Evolutionary conservation across 371 early-diverging fungal genomes (phyloP).

Genomic region (Capillidium heterosporum): DNA sequence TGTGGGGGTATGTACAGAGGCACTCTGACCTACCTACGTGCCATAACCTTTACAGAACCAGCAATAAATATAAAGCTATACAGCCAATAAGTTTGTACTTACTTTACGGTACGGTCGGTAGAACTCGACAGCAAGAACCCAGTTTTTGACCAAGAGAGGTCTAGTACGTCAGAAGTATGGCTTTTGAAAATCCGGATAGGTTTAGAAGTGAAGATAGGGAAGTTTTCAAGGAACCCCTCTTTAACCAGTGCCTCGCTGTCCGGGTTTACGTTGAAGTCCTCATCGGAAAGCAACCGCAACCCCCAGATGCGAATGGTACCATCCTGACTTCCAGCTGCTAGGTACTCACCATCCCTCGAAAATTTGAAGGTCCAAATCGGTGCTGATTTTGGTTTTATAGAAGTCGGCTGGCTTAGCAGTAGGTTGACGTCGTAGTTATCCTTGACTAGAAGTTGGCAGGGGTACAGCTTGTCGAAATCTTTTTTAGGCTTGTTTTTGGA

Average conservation of each 20-base stretch:
- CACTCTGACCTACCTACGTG: constrained; percentile 50
- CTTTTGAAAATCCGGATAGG: constrained; percentile 48
- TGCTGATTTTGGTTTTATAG: background rate
- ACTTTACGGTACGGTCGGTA: constrained; percentile 61
- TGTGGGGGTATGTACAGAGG: constrained; percentile 56
- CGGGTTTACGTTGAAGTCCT: constrained; percentile 7
- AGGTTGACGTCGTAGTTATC: background rate
- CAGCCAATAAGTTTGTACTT: background rate
- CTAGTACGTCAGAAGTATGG: constrained; percentile 50
- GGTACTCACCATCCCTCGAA: constrained; percentile 53
- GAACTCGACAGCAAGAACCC: constrained; percentile 66
- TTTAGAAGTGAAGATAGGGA: constrained; percentile 31
- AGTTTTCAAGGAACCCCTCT: background rate
- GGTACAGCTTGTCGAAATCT: constrained; percentile 1
- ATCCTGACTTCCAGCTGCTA: constrained; percentile 64
- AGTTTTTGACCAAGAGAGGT: constrained; percentile 72
- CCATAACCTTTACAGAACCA: constrained; percentile 38
- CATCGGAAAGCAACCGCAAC: constrained; percentile 15
- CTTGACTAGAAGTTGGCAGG: background rate
- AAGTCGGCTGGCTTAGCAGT: background rate
- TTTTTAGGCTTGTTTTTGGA: background rate
- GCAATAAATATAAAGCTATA: background rate
- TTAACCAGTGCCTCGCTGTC: constrained; percentile 1
- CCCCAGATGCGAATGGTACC: constrained; percentile 53
- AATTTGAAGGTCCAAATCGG: constrained; percentile 40